Base-by-base conservation (phyloP, 2,329 filamentous ascomycete species). In the Sordariomycetes sp. region DNA sequence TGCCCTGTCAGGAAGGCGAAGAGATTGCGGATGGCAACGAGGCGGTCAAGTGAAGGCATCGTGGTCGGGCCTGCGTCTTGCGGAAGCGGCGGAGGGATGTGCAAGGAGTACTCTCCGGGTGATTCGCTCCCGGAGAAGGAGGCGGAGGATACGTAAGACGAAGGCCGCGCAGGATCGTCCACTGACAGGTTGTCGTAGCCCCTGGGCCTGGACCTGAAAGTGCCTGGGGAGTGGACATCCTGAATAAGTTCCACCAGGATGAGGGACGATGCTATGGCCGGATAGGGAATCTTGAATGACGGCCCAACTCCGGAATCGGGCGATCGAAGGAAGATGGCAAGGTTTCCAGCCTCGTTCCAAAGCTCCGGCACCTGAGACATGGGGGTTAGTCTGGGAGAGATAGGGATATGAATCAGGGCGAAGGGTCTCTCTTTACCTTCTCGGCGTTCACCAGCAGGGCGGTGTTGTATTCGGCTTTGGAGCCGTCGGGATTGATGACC, bases 1-100 rank as follows among this genome's bases (percentile, higher is more conserved):
- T 86, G 82, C 32, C 80, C 80, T 0, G 78, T 84, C 58, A 88
- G 69, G 62, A 88, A 83, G 6, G 85, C 85, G 62, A 88, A 87
- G 48, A 88, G 67, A 63, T 88, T 88, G 56, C 85, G 77, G 28
- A 83, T 77, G 3, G 78, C 79, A 43, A 87, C 73, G 14, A 87
- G 68, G 2, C 77, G 75, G 55, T 85, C 81, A 40, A 82, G 66
- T 53, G 57, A 24, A 32, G 48, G 46, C n/a, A 20, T 43, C 7
- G 12, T 16, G 3, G 28, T 37, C 34, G 56, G 22, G 16, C 51
- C 50, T 7, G 48, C 28, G 16, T 66, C 67, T 32, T 70, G 66
- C 59, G 72, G 70, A 53, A 73, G 74, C 14, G 70, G 67, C 1
- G 74, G 71, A 1, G 82, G 81, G 10, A 86, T 71, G 63, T 83